phyloP scores from a whole-genome alignment of 2,329 filamentous ascomycete genomes.

The Calonectria pseudoturangicola region DNA sequence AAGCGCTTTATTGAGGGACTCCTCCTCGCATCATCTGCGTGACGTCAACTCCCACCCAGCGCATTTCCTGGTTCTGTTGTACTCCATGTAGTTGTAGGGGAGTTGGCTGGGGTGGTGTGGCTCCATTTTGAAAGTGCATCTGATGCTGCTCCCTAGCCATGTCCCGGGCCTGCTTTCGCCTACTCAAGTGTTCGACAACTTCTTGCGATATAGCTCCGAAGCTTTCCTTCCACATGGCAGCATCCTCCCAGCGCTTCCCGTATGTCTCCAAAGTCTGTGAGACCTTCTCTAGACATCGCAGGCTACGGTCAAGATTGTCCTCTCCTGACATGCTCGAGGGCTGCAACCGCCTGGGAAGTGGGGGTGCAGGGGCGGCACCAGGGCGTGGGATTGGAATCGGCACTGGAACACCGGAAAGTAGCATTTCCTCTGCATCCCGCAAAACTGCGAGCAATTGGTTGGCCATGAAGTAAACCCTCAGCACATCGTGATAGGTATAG shows the following conservation, averaged over 20 bases:
- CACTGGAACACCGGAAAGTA: conserved; percentile 70
- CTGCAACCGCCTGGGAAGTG: conserved; percentile 68
- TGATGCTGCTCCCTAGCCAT: conserved; percentile 59
- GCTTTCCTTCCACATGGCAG: conserved; percentile 69
- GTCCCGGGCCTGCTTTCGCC: conserved; percentile 60
- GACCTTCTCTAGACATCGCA: conserved; percentile 73
- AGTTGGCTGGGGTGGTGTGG: conserved; percentile 48
- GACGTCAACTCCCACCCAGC: conserved; percentile 68
- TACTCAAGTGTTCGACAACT: conserved; percentile 65
- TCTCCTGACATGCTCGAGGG: conserved; percentile 60
- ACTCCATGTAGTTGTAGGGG: conserved; percentile 47
- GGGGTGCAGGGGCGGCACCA: conserved; percentile 70
- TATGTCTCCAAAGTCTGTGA: conserved; percentile 73
- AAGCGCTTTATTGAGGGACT: conserved; percentile 33
- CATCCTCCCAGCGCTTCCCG: conserved; percentile 76
- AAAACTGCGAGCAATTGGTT: conserved; percentile 78
- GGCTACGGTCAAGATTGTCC: conserved; percentile 73
- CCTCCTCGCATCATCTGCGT: conserved; percentile 64
- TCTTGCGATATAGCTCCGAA: conserved; percentile 71
- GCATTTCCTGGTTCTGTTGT: conserved; percentile 59
- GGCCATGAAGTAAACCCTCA: conserved; percentile 86
- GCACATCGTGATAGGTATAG: conserved; percentile 90
- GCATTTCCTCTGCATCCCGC: conserved; percentile 73
- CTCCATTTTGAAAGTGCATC: conserved; percentile 58
- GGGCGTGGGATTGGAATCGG: conserved; percentile 66